phyloP scores from a whole-genome alignment of 441 rosid species.

The Pelargonium citronellum region DNA sequence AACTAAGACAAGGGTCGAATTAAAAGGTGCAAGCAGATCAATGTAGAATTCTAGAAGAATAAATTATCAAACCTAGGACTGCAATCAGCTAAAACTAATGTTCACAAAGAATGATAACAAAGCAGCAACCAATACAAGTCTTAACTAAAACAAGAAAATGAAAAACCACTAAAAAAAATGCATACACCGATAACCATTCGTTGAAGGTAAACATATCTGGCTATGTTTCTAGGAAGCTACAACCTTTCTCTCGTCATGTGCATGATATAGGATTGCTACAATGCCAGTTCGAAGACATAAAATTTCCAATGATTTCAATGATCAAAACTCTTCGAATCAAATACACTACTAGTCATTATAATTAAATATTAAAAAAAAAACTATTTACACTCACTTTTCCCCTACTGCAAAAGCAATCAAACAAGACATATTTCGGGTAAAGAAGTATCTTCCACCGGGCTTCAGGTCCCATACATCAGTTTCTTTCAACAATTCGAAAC shows the following conservation, averaged over 20 bases:
- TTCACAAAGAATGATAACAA: background rate
- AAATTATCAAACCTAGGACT: background rate
- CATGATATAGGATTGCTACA: background rate
- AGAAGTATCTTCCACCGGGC: conserved; percentile 92
- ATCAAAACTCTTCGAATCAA: background rate
- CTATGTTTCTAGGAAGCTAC: background rate
- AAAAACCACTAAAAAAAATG: background rate
- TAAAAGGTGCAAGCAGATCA: background rate
- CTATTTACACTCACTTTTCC: conserved; percentile 49
- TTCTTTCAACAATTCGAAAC: conserved; percentile 65
- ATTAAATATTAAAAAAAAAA: background rate
- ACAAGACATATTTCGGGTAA: conserved; percentile 85
- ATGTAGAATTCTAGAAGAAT: background rate
- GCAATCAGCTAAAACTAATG: background rate
- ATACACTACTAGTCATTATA: background rate
- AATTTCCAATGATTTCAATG: background rate
- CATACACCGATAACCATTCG: background rate
- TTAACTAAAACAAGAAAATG: background rate
- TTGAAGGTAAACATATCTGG: background rate
- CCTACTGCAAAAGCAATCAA: conserved; percentile 91
- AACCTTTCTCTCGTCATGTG: background rate
- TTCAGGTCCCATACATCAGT: conserved; percentile 76
- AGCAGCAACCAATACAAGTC: background rate
- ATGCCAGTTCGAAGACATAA: background rate
- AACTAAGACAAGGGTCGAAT: conserved; percentile 16